Conservation (phyloP, 2,329 filamentous ascomycete species). For the Harringtonia aguacate region DNA sequence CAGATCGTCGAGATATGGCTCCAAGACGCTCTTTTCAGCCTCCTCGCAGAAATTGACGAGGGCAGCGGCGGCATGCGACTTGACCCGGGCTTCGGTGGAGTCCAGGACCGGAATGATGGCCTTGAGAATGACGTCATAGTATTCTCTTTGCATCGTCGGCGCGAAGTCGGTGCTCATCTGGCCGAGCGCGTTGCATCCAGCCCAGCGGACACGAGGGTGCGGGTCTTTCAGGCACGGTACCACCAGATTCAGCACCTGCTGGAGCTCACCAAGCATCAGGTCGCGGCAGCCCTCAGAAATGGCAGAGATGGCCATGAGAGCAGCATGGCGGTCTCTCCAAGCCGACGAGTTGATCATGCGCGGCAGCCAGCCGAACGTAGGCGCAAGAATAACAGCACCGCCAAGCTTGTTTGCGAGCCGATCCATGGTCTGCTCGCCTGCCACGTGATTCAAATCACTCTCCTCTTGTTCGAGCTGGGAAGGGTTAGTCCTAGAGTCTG, state of each 20-base stretch:
- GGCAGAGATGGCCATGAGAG: conserved; percentile 96
- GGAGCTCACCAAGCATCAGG: conserved; percentile 87
- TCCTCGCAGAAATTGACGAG: conserved; percentile 99
- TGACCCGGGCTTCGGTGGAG: conserved; percentile 83
- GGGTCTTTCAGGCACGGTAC: conserved; percentile 81
- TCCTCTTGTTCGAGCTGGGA: conserved; percentile 79
- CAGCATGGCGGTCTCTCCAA: conserved; percentile 92
- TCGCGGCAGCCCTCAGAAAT: conserved; percentile 97
- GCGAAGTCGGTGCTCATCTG: conserved; percentile 99
- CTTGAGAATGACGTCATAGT: conserved; percentile 76
- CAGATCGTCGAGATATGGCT: conserved; percentile 86
- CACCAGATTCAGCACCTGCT: conserved; percentile 90
- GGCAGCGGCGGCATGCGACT: conserved; percentile 94
- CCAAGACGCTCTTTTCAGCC: conserved; percentile 81
- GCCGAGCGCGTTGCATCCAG: conserved; percentile 94
- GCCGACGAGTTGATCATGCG: conserved; percentile 93
- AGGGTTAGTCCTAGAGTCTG: conserved; percentile 14
- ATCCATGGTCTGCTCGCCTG: conserved; percentile 97
- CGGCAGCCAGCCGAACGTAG: conserved; percentile 93
- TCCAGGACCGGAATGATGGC: conserved; percentile 89
- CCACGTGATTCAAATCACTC: conserved; percentile 93
- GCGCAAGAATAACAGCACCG: conserved; percentile 81
- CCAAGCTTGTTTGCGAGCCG: conserved; percentile 93
- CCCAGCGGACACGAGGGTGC: conserved; percentile 92
- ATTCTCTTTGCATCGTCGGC: conserved; percentile 93